Evolutionary conservation across 2,329 filamentous ascomycete species (phyloP), one percentile per base, ranked within the genome.

Genomic region (Diaporthe sp.): DNA sequence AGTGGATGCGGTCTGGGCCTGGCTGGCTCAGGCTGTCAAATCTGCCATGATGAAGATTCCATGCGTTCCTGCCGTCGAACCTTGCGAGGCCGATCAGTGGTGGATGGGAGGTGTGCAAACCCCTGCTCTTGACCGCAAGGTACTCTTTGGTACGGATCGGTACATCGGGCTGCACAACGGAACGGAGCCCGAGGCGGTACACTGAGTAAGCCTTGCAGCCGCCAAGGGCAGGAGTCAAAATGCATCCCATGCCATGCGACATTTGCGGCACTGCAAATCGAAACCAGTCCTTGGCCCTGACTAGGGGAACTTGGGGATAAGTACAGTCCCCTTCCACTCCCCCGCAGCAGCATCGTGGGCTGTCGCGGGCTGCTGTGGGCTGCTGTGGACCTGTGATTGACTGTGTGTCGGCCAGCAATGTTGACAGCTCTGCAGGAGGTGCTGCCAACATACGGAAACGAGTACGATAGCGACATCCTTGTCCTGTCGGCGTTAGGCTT

Each of bases 141-240:
- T 72, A 72, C 70, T 54, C 35, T 15, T 12, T 17, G n/a, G 70
- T 72, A 72, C 70, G 57, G n/a, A 25, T 42, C 58, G 45, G 57
- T 72, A 72, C 70, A 72, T 72, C 57, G 70, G 57, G 70, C 45
- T 35, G 70, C 54, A 72, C 45, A 8, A 64, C 35, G 47, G 35
- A 64, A 47, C 70, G 70, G 70, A 72, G 70, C 70, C 70, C 70
- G 70, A 72, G 57, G 57, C 57, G 70, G 45, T 54, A 60, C 45
- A 25, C 28, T 72, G 70, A 72, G 70, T 72, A 72, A 72, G 70
- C 70, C 70, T n/a, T 72, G 57, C 57, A 64, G 45, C 45, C 50
- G 70, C 45, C 64, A 68, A 68, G 45, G n/a, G 17, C 19, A 25
- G 57, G 54, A 42, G 33, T 30, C 69, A 71, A 42, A 52, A 50